Conservation (phyloP, 164 flowering plant genomes). For the Kingdonia uniflora region DNA sequence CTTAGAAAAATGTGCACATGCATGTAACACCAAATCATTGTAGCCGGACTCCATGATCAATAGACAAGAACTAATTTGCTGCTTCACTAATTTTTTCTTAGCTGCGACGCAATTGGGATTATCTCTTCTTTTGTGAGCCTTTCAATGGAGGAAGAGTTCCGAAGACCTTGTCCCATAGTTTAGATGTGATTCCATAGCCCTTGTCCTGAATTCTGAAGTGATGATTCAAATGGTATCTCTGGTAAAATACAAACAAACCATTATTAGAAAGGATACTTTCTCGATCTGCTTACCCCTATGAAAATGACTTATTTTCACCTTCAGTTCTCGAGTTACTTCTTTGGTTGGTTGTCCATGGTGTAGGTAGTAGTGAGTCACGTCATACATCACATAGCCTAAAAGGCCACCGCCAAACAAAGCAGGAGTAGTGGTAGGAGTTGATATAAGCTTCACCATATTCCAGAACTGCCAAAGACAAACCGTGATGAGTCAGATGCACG, state of each 20-base stretch:
- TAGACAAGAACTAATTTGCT: not conserved
- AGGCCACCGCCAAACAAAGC: conserved; percentile 81
- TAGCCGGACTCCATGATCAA: not conserved
- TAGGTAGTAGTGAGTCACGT: conserved; percentile 80
- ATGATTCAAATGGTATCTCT: conserved; percentile 93
- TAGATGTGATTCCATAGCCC: conserved; percentile 92
- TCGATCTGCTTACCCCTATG: not conserved
- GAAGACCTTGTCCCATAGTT: conserved; percentile 77
- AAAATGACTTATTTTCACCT: conserved; percentile 31
- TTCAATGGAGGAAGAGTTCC: conserved; percentile 72
- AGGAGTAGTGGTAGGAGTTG: conserved; percentile 66
- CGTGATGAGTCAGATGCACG: no score
- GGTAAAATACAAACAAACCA: conserved; percentile 12
- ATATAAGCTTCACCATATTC: conserved; percentile 44
- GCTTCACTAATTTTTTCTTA: not conserved
- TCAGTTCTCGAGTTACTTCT: conserved; percentile 40
- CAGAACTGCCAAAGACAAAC: conserved; percentile 50
- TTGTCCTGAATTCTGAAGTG: conserved; percentile 75
- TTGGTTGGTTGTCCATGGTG: conserved; percentile 84
- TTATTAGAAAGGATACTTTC: not conserved
- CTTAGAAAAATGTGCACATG: not conserved
- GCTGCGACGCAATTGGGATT: not conserved
- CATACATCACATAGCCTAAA: conserved; percentile 89
- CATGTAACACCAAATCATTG: not conserved
- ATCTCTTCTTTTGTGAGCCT: conserved; percentile 28